A percentile compares a stretch with the other conserved stretches of the same genome.
Conservation (phyloP, 768 basidiomycete genomes). For the Hypsizygus marmoreus region DNA sequence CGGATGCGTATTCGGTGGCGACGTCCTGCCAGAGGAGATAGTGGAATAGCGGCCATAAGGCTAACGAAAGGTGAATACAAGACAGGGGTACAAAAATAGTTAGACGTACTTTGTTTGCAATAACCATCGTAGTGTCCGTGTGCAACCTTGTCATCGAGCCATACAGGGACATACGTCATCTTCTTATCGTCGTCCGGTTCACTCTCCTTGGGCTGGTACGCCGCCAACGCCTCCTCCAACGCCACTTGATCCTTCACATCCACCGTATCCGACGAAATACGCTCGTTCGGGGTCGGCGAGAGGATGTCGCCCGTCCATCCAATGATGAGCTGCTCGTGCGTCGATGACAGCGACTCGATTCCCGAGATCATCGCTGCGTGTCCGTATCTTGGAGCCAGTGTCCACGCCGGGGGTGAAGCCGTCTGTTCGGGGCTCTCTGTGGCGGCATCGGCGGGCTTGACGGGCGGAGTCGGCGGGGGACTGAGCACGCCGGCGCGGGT, state of each 20-base stretch:
- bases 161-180: slow-evolving; percentile 84
- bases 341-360: slow-evolving; percentile 78
- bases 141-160: slow-evolving; percentile 86
- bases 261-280: slow-evolving; percentile 52
- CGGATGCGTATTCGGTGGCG: slow-evolving; percentile 83
- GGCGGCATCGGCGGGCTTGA: slow-evolving; percentile 40
- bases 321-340: slow-evolving; percentile 88
- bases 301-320: slow-evolving; percentile 94
- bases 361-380: slow-evolving; percentile 96
- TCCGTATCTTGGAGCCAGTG: slow-evolving; percentile 76
- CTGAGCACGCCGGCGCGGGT: slow-evolving; percentile 53
- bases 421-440: slow-evolving; percentile 7
- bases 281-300: slow-evolving; percentile 44
- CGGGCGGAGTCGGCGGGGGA: slow-evolving; percentile 81
- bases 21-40: slow-evolving; percentile 98
- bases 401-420: slow-evolving; percentile 54
- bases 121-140: slow-evolving; percentile 97
- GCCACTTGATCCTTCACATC: slow-evolving; percentile 62
- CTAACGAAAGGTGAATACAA: slow-evolving; percentile 38
- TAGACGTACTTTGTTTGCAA: slow-evolving; percentile 88
- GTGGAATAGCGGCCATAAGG: slow-evolving; percentile 97
- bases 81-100: slow-evolving; percentile 1
- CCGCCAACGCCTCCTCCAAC: slow-evolving; percentile 64
- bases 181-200: slow-evolving; percentile 57
- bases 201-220: slow-evolving; percentile 61